phyloP scores from a whole-genome alignment of 192 early-diverging fungal species.

The Coemansia sp. region DNA sequence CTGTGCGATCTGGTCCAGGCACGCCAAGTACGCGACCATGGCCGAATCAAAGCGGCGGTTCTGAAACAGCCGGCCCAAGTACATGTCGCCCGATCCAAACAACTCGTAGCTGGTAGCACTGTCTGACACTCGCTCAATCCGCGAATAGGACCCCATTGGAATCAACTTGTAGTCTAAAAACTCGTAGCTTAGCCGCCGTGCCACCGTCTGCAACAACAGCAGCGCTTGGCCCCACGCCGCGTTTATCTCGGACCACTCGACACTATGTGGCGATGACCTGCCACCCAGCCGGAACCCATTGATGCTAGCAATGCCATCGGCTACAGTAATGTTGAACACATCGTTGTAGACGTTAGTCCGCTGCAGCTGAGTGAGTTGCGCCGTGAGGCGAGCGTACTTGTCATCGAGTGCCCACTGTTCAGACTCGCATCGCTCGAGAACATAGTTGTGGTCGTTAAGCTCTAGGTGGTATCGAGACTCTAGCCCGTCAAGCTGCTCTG shows the following conservation, averaged over 20 bases:
- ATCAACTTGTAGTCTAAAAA: conserved; percentile 85
- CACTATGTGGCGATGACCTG: conserved; percentile 70
- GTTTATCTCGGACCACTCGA: conserved; percentile 97
- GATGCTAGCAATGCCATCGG: conserved; percentile 88
- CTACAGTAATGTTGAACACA: conserved; percentile 84
- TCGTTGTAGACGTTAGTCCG: conserved; percentile 97
- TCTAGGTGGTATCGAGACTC: conserved; percentile 62
- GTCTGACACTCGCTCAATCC: conserved; percentile 83
- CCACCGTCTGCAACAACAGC: conserved; percentile 84
- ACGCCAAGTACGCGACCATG: conserved; percentile 88
- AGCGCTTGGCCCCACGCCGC: conserved; percentile 92
- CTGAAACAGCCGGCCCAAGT: conserved; percentile 72
- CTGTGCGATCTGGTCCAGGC: conserved; percentile 86
- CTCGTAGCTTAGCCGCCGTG: conserved; percentile 77
- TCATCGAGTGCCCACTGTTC: conserved; percentile 81
- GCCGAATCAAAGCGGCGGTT: conserved; percentile 86
- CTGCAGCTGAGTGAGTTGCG: conserved; percentile 80
- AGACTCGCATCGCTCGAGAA: conserved; percentile 65
- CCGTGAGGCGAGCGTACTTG: conserved; percentile 73
- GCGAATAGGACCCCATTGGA: conserved; percentile 90
- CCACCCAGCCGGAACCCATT: conserved; percentile 89
- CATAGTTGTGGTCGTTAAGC: conserved; percentile 70
- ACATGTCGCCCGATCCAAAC: conserved; percentile 86
- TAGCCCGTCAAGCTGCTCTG: conserved; percentile 48
- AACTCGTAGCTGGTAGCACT: conserved; percentile 71